Base-by-base conservation (phyloP, 352 stramenopile species). In the Phytophthora constricta region DNA sequence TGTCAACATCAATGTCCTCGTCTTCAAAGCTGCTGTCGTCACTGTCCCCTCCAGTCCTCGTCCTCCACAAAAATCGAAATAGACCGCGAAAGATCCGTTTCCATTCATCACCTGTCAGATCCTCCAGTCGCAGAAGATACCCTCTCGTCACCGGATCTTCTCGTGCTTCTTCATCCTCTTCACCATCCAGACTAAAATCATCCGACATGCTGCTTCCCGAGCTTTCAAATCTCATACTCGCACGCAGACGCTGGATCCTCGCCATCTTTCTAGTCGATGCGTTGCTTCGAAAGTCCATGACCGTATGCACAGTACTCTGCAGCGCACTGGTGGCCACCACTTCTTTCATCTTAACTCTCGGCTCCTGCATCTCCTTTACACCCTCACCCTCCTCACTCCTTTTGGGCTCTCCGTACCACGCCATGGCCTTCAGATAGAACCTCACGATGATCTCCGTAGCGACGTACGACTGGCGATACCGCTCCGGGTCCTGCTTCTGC, bases 401-500 rank as follows among this genome's bases (percentile, higher is more conserved):
- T 46, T 83, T 90, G 0, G 85, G 85, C 8, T 72, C 57, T 39
- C 85, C 86, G 16, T 90, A 84, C 86, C 86, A 93, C 16, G 76
- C 75, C 61, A 93, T 80, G 4, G 68, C 80, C 58, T 93, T 91
- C 2, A 91, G 64, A 48, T 93, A 93, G 67, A 92, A 92, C 31
- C 75, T 60, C 45, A 89, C 39, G 19, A 92, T 90, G 65, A 93
- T 91, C 69, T 91, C 78, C 19, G 80, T 91, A 14, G 86, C 83
- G 25, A 93, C 74, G 25, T 80, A 80, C 25, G 79, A 61, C 4
- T 76, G 81, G 11, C 79, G 76, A 53, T 93, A 90, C 42, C 72
- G 74, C n/a, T 89, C 76, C 1, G 76, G 47, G 31, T 74, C 43
- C 34, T 17, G 34, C 9, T 19, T 47, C 41, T 47, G 37, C 10